These are phyloP conservation scores for Solanum chacoense DNA, from an alignment of 305 asterid species.

Conservation along the genomic window DNA sequence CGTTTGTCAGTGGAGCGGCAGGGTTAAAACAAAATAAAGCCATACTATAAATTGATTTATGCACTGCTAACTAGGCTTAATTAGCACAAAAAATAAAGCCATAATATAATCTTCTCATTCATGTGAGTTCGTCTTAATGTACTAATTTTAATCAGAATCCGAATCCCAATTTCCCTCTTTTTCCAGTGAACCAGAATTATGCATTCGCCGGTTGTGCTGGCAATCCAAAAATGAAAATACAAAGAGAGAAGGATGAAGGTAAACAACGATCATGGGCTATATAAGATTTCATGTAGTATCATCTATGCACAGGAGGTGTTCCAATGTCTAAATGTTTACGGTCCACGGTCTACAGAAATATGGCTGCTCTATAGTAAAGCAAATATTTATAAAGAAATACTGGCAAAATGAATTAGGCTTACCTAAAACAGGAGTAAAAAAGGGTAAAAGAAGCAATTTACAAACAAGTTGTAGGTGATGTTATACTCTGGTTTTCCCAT, in stretches of 20 bases:
- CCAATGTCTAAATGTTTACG: neutral
- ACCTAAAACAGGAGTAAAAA: neutral
- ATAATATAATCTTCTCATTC: neutral
- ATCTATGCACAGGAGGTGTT: neutral
- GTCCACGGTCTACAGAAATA: neutral
- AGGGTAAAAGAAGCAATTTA: conserved; percentile 6
- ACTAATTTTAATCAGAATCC: neutral
- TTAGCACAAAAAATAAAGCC: neutral
- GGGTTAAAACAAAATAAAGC: neutral
- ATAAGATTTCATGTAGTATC: neutral
- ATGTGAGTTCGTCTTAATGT: neutral
- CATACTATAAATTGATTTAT: neutral
- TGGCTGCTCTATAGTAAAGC: neutral
- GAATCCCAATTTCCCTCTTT: neutral
- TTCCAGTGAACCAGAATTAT: neutral
- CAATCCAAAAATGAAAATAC: neutral
- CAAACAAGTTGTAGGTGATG: conserved; percentile 2
- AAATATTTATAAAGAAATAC: neutral
- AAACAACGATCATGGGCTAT: neutral
- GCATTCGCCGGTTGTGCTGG: neutral
- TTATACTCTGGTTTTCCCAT: conserved; percentile 6
- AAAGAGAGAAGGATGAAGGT: neutral
- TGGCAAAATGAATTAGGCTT: neutral
- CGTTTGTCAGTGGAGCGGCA: neutral
- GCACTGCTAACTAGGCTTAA: neutral